Evolutionary conservation across 2,329 filamentous ascomycete genomes (phyloP).

Genomic region (Scytalidium sp.): DNA sequence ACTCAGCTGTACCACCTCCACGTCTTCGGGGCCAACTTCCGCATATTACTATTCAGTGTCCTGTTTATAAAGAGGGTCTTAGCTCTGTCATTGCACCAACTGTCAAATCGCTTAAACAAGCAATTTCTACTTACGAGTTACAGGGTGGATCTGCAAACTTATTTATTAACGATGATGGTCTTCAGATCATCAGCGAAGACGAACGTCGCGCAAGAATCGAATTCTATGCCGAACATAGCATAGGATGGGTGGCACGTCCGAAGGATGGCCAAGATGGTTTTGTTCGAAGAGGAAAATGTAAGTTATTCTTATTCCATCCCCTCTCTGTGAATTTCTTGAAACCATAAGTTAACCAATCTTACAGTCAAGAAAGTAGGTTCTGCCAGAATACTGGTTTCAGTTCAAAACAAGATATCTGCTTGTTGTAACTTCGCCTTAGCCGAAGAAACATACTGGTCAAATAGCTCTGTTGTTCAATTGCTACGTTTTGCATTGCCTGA

Average conservation of each 20-base stretch:
- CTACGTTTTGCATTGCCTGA: too few species aligned
- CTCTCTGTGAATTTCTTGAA: not conserved
- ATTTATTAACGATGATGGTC: constrained; percentile 73
- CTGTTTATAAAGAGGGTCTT: constrained; percentile 84
- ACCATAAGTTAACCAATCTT: constrained; percentile 9
- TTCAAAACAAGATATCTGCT: too few species aligned
- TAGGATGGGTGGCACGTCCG: constrained; percentile 67
- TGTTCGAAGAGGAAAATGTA: constrained; percentile 55
- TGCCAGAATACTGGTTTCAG: not conserved
- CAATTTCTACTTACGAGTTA: constrained; percentile 73
- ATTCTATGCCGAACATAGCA: constrained; percentile 67
- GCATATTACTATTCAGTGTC: constrained; percentile 80
- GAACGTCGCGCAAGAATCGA: constrained; percentile 62
- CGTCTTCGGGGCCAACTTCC: constrained; percentile 60
- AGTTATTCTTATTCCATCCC: constrained; percentile 7
- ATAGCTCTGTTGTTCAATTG: too few species aligned
- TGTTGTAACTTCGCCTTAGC: too few species aligned
- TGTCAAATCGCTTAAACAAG: constrained; percentile 72
- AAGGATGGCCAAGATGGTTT: constrained; percentile 63
- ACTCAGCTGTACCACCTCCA: constrained; percentile 68
- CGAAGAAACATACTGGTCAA: too few species aligned
- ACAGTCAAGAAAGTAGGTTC: constrained; percentile 36
- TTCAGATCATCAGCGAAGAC: constrained; percentile 64
- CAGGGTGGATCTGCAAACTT: constrained; percentile 77
- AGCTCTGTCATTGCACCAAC: constrained; percentile 72